Conservation (phyloP, 352 stramenopile species). For the Phytophthora tubulina region DNA sequence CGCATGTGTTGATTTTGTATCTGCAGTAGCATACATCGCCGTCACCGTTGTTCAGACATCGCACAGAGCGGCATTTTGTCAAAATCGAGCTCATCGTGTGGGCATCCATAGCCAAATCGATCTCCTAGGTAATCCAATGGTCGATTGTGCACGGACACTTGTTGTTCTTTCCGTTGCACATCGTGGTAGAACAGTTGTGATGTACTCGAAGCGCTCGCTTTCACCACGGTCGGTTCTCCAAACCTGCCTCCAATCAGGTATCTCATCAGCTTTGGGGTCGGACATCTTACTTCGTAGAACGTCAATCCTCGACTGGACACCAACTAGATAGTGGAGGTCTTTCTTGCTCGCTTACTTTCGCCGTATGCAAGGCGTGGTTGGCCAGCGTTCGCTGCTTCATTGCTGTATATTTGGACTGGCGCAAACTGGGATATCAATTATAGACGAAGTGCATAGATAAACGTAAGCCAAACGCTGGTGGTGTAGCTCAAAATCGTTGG, state of each 20-base stretch:
- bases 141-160: slow-evolving; percentile 6
- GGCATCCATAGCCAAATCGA: background rate
- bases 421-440: background rate
- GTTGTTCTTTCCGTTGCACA: slow-evolving; percentile 11
- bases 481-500: background rate
- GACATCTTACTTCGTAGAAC: background rate
- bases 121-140: background rate
- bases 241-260: slow-evolving; percentile 5
- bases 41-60: background rate
- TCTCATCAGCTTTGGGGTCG: background rate
- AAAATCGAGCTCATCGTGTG: slow-evolving; percentile 9
- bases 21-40: slow-evolving; percentile 8
- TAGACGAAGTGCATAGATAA: too few relatives aligned
- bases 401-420: background rate
- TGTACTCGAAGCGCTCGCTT: background rate
- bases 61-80: slow-evolving; percentile 7
- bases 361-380: background rate
- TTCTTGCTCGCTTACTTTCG: too few relatives aligned
- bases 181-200: background rate
- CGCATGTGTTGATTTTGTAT: slow-evolving; percentile 14
- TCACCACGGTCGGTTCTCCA: background rate
- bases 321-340: too few relatives aligned
- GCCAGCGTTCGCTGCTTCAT: background rate
- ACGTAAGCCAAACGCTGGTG: background rate
- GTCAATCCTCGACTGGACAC: too few relatives aligned